Conservation (phyloP, 495 filamentous ascomycete species). For the Aspergillus ellipticus region DNA sequence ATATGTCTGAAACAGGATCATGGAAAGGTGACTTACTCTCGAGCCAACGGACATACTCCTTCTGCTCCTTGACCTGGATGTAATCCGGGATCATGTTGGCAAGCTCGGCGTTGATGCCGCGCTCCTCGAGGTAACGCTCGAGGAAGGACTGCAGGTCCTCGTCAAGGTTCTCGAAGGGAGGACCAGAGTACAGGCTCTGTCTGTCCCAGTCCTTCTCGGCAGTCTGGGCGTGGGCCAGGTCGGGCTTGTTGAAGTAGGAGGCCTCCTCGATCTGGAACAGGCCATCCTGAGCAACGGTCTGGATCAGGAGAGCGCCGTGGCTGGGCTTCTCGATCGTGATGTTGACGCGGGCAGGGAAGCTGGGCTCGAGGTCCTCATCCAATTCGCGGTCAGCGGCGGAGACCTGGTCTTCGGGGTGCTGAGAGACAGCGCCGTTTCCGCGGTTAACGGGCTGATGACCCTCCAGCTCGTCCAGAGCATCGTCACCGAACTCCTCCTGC, state of each 20-base stretch:
- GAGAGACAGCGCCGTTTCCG: slow-evolving; percentile 45
- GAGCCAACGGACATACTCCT: slow-evolving; percentile 92
- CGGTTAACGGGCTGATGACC: slow-evolving; percentile 52
- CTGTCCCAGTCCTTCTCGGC: slow-evolving; percentile 66
- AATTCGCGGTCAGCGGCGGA: slow-evolving; percentile 57
- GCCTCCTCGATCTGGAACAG: slow-evolving; percentile 87
- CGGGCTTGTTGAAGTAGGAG: slow-evolving; percentile 73
- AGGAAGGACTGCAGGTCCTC: slow-evolving; percentile 89
- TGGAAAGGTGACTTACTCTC: slow-evolving; percentile 51
- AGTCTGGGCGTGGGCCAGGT: slow-evolving; percentile 62
- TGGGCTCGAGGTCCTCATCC: slow-evolving; percentile 46
- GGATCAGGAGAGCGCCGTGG: slow-evolving; percentile 79
- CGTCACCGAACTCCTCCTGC: slow-evolving; percentile 50
- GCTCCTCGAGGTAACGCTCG: slow-evolving; percentile 92
- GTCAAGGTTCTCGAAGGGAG: slow-evolving; percentile 89
- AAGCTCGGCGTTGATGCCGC: slow-evolving; percentile 83
- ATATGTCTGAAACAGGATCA: neutral
- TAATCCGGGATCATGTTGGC: slow-evolving; percentile 93
- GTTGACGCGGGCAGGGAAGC: slow-evolving; percentile 79
- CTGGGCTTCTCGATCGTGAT: slow-evolving; percentile 80
- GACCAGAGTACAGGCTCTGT: slow-evolving; percentile 81
- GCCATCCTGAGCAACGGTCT: slow-evolving; percentile 83
- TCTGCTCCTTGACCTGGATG: slow-evolving; percentile 98
- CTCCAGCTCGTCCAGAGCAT: slow-evolving; percentile 50
- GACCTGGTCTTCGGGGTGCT: slow-evolving; percentile 55